Evolutionary conservation across 2,329 filamentous ascomycete species (phyloP).

Genomic region (Chrysoporthe austroafricana): DNA sequence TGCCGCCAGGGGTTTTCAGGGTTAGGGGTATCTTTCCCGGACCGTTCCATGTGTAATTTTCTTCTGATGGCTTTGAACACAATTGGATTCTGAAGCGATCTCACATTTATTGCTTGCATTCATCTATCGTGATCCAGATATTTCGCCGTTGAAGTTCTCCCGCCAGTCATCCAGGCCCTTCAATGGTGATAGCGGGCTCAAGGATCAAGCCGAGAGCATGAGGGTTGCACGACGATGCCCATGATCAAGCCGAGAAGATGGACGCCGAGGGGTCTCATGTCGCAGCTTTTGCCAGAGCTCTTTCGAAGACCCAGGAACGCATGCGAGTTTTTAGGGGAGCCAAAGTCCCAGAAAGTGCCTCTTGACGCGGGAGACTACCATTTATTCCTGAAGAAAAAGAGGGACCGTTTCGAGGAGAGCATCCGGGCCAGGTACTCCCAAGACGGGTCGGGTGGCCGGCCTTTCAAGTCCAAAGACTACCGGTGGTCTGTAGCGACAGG

Average conservation of each 20-base stretch:
- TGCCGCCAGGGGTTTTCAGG: no score
- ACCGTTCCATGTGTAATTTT: no score
- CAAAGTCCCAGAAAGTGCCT: slow-evolving; percentile 5
- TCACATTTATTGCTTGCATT: no score
- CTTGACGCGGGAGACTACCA: slow-evolving; percentile 2
- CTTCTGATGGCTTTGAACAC: no score
- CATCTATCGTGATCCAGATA: no score
- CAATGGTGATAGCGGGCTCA: no score
- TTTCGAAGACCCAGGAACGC: neutral
- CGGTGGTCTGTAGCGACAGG: slow-evolving; percentile 13
- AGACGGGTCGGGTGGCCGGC: no score
- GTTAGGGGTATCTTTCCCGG: no score
- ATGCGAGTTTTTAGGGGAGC: neutral
- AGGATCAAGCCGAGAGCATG: neutral
- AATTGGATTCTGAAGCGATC: no score
- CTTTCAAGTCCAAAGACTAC: neutral
- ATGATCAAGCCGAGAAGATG: slow-evolving; percentile 20
- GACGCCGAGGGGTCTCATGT: slow-evolving; percentile 34
- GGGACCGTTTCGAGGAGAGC: neutral
- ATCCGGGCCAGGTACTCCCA: neutral
- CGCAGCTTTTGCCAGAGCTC: slow-evolving; percentile 6
- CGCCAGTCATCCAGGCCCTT: no score
- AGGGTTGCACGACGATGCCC: neutral
- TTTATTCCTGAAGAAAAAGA: neutral
- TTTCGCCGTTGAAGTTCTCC: no score